Conservation (phyloP, 495 filamentous ascomycete species). For the Penicillium silybi region DNA sequence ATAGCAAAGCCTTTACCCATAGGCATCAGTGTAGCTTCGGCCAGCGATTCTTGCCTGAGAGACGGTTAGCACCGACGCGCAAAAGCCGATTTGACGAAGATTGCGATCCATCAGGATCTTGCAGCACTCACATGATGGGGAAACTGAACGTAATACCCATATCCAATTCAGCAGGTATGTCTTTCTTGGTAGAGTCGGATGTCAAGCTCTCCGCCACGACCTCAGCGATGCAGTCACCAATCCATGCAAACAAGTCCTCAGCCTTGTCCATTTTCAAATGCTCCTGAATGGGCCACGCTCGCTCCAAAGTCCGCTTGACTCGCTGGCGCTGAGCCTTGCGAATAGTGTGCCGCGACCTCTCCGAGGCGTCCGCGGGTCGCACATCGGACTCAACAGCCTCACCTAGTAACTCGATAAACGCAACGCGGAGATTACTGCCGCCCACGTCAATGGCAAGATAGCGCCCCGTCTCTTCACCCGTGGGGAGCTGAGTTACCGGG, state of each 20-base stretch:
- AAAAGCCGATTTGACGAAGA: background rate
- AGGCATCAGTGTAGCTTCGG: conserved; percentile 74
- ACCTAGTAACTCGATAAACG: conserved; percentile 67
- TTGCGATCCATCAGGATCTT: background rate
- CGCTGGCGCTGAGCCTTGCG: conserved; percentile 46
- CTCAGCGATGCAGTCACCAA: conserved; percentile 70
- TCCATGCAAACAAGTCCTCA: conserved; percentile 74
- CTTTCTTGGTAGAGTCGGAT: conserved; percentile 39
- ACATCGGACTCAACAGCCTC: conserved; percentile 36
- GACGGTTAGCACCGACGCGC: conserved; percentile 9
- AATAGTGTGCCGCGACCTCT: conserved; percentile 39
- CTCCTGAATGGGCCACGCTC: conserved; percentile 74
- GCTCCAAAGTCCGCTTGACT: conserved; percentile 60
- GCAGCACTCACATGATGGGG: conserved; percentile 64
- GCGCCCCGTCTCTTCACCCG: conserved; percentile 59
- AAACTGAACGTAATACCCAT: conserved; percentile 87
- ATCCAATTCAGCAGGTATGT: conserved; percentile 54
- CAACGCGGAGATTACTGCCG: conserved; percentile 75
- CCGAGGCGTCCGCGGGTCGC: conserved; percentile 30
- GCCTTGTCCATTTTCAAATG: conserved; percentile 73
- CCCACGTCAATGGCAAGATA: conserved; percentile 79
- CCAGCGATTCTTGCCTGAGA: conserved; percentile 65
- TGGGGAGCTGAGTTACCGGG: conserved; percentile 69
- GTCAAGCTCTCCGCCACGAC: conserved; percentile 57
- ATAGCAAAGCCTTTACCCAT: conserved; percentile 90